These are phyloP conservation scores for Paramecium sexaurelia DNA, from an alignment of 73 alveolate genomes.

Conservation along the genomic window DNA sequence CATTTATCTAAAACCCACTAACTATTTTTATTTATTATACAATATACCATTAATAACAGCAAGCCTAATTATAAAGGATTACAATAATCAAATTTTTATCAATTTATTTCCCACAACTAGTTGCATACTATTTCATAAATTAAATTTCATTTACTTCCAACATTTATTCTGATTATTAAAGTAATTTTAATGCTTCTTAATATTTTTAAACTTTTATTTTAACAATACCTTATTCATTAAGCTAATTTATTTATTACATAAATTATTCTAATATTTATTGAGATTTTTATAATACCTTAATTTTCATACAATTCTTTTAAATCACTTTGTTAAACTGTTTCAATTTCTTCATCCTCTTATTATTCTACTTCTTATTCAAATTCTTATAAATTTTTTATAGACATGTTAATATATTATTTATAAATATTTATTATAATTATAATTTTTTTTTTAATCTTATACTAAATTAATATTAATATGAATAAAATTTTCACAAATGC, in stretches of 20 bases:
- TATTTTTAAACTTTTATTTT: neutral
- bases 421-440: neutral
- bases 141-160: neutral
- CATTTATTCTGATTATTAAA: conserved; percentile 56
- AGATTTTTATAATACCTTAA: neutral
- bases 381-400: neutral
- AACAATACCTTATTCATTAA: neutral
- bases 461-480: neutral
- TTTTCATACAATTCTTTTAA: neutral
- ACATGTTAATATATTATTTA: neutral
- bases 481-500: neutral
- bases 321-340: neutral
- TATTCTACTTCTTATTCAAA: neutral
- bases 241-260: neutral
- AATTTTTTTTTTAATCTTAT: neutral
- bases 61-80: conserved; percentile 11
- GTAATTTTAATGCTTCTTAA: conserved; percentile 23
- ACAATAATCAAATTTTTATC: conserved; percentile 58
- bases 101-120: conserved; percentile 52
- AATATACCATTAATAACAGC: conserved; percentile 46
- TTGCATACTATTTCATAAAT: conserved; percentile 29
- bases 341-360: neutral
- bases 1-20: conserved; percentile 58
- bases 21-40: neutral
- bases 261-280: neutral